Conservation (phyloP, 2,329 filamentous ascomycete genomes). For the Aspergillus jensenii region DNA sequence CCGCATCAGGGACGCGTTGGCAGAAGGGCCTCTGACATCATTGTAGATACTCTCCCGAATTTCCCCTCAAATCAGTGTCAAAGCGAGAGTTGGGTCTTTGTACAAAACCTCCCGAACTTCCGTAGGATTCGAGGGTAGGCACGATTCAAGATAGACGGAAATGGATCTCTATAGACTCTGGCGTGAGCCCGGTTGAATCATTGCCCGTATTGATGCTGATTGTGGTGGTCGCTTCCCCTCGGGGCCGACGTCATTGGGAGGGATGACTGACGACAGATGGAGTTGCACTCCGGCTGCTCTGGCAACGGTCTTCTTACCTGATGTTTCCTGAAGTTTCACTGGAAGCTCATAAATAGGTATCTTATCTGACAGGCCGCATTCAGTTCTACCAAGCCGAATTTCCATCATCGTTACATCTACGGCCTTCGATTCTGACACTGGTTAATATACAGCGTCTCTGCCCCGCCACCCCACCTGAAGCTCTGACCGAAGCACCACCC, state of each 20-base stretch:
- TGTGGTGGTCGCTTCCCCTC: neutral
- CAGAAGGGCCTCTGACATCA: constrained; percentile 18
- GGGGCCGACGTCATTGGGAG: constrained; percentile 6
- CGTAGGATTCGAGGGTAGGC: neutral
- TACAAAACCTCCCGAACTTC: neutral
- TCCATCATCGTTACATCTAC: constrained; percentile 7
- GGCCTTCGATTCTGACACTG: constrained; percentile 11
- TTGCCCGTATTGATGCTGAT: neutral
- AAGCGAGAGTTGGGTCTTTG: neutral
- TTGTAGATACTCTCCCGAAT: constrained; percentile 10
- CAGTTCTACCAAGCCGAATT: neutral
- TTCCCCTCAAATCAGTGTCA: constrained; percentile 3
- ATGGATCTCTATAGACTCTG: neutral
- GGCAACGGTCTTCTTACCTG: neutral
- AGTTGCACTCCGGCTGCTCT: neutral
- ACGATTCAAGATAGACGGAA: neutral
- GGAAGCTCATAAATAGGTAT: neutral
- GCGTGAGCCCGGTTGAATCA: neutral
- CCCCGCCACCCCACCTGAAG: constrained; percentile 19
- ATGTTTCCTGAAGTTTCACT: neutral
- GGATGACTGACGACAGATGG: neutral
- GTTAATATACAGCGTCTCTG: constrained; percentile 6
- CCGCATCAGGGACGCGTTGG: neutral
- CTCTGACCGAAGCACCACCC: constrained; percentile 4
- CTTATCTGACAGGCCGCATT: neutral